A percentile compares a stretch with the other conserved stretches of the same genome.
These are phyloP conservation scores for Rhodotorula sp. DNA, from an alignment of 1,284 basidiomycete genomes.

Conservation along the genomic window DNA sequence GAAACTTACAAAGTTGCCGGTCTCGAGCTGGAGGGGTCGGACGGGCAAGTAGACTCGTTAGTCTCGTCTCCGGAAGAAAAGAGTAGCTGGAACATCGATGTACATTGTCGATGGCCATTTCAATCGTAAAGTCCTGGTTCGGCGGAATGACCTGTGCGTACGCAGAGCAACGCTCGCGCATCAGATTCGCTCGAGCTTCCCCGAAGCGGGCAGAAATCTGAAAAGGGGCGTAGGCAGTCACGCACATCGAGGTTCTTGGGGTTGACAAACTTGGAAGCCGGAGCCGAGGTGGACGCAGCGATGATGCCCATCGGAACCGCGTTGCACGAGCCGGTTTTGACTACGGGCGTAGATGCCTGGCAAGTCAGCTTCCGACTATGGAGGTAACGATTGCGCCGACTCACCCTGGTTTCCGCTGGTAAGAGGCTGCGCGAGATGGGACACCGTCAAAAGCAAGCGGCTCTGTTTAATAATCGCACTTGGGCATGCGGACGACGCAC, in stretches of 20 bases:
- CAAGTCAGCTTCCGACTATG: background rate
- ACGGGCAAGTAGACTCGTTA: background rate
- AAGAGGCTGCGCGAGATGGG: slow-evolving; percentile 37
- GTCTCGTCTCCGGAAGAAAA: too few relatives aligned
- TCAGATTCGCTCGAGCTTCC: background rate
- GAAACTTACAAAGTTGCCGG: slow-evolving; percentile 58
- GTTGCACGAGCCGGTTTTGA: slow-evolving; percentile 63
- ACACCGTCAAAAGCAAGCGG: background rate
- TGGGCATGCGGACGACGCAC: slow-evolving; percentile 1
- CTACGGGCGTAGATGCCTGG: slow-evolving; percentile 40
- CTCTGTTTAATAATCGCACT: accelerated
- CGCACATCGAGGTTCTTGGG: slow-evolving; percentile 57
- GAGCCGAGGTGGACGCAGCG: slow-evolving; percentile 45
- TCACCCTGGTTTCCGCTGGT: slow-evolving; percentile 50
- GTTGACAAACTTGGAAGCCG: slow-evolving; percentile 59
- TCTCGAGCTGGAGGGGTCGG: slow-evolving; percentile 44
- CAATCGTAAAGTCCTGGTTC: slow-evolving; percentile 60
- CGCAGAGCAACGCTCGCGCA: background rate
- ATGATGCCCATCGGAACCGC: slow-evolving; percentile 57
- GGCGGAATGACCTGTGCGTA: slow-evolving; percentile 51
- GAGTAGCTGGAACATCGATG: background rate
- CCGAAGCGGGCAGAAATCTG: background rate
- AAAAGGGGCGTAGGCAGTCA: background rate
- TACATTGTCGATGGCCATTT: slow-evolving; percentile 57
- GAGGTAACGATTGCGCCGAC: background rate